These are phyloP conservation scores for Helichrysum umbraculigerum DNA, from an alignment of 129 eudicot genomes.

Conservation along the genomic window DNA sequence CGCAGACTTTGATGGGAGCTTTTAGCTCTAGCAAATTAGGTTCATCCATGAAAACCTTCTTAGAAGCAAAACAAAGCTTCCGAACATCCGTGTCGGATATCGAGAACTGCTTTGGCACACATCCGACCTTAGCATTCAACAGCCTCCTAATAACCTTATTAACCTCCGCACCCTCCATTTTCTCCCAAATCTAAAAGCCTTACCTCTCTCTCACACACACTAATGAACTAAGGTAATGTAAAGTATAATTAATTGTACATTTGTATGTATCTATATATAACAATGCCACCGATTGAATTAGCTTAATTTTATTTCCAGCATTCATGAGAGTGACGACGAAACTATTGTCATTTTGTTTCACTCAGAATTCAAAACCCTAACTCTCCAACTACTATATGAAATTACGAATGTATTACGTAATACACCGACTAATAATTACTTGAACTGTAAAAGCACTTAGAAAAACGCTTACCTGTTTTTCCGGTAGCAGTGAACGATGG, in stretches of 20 bases:
- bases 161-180: slow-evolving; percentile 50
- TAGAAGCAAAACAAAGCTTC: slow-evolving; percentile 49
- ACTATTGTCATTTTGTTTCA: slow-evolving; percentile 1
- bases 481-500: neutral
- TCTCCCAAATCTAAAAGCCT: slow-evolving; percentile 18
- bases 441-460: slow-evolving; percentile 9
- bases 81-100: slow-evolving; percentile 47
- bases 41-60: slow-evolving; percentile 48
- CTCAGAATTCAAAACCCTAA: slow-evolving; percentile 10
- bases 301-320: slow-evolving; percentile 5
- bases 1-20: slow-evolving; percentile 67
- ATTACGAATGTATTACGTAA: slow-evolving; percentile 1
- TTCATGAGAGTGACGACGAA: slow-evolving; percentile 5
- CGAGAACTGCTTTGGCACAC: slow-evolving; percentile 43
- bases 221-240: neutral
- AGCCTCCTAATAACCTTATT: slow-evolving; percentile 44
- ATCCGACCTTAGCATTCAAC: slow-evolving; percentile 43
- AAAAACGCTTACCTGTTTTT: slow-evolving; percentile 8
- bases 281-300: slow-evolving; percentile 13
- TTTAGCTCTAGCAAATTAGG: slow-evolving; percentile 67
- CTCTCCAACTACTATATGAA: slow-evolving; percentile 6
- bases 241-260: neutral
- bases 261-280: too few species aligned
- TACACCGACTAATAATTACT: slow-evolving; percentile 2
- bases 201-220: neutral